phyloP scores from a whole-genome alignment of 2,329 filamentous ascomycete species.

The Cladosporium oxysporum region DNA sequence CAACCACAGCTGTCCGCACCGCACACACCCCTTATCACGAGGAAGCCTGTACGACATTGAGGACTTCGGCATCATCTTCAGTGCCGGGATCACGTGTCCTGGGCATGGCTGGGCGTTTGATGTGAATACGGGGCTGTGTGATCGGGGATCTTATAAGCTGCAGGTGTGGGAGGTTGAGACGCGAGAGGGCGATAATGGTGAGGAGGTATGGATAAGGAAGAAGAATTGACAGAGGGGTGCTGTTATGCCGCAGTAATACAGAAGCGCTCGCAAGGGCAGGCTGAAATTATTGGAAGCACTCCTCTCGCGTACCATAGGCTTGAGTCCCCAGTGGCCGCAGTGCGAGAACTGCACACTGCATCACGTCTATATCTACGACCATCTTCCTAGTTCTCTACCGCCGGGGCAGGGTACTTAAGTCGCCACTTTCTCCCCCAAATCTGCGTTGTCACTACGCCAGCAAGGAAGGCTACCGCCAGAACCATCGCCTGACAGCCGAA shows the following conservation, averaged over 20 bases:
- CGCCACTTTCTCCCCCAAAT: conserved; percentile 34
- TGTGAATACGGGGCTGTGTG: conserved; percentile 61
- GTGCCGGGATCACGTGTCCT: conserved; percentile 65
- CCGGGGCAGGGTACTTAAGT: conserved; percentile 4
- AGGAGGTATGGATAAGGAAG: conserved; percentile 37
- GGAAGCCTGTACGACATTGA: conserved; percentile 70
- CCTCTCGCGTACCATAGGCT: not conserved
- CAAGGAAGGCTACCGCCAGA: conserved; percentile 33
- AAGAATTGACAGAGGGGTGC: conserved; percentile 29
- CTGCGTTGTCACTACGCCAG: conserved; percentile 35
- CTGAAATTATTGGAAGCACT: not conserved
- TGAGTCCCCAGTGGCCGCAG: not conserved
- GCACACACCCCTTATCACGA: conserved; percentile 64
- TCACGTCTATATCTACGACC: not conserved
- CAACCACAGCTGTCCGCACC: conserved; percentile 72
- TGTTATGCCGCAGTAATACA: not conserved
- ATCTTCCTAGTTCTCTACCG: not conserved
- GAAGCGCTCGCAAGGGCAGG: not conserved
- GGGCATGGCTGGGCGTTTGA: conserved; percentile 75
- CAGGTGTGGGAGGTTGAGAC: conserved; percentile 66
- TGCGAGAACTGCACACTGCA: not conserved
- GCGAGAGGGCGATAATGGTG: conserved; percentile 26
- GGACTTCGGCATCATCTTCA: conserved; percentile 66
- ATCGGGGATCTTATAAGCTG: conserved; percentile 63
- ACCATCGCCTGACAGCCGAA: conserved; percentile 39